Base-by-base conservation (phyloP, 352 stramenopile genomes). In the Phytophthora pseudosyringae region DNA sequence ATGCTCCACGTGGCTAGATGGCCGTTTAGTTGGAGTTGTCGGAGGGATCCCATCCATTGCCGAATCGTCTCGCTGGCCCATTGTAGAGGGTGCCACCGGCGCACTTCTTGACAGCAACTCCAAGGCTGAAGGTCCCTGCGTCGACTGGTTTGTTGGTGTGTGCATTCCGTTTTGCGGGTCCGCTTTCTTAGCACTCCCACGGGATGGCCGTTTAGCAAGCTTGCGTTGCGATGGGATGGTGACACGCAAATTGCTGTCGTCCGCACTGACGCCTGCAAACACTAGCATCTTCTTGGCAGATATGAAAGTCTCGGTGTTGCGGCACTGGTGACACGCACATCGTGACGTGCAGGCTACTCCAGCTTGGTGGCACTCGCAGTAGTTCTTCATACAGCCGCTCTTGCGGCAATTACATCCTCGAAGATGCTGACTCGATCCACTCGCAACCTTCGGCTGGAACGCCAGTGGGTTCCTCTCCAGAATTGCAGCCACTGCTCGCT, bases 371-470 rank as follows among this genome's bases (percentile, higher is more conserved):
- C 97, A 99, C 68, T 99, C 97, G 71, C 97, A 99, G 64, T 99
- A 99, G 49, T 98, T 98, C 80, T 99, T 99, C 67, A 98, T 93
- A 64, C 97, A 99, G 25, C 86, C 90, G 49, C 85, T 98, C 70
- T 98, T 98, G 0, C 95, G 83, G 73, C 97, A 99, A 69, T 98
- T 98, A 74, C 97, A 99, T 33, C 97, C 97, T 39, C 91, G 78
- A 46, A 98, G 88, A 67, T 98, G 96, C 33, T 91, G 83, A 25
- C 67, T 86, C 7, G 85, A 80, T n/a, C 71, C 88, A 67, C 54
- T 88, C 51, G 77, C 81, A 26, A 98, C 96, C 67, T 99, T 99
- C 6, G 94, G 93, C 56, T 98, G 83, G 76, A 99, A 99, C 3
- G 97, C 97, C 35, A 91, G 64, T 5, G 97, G 97, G 63, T 98